Conservation (phyloP, 192 early-diverging fungal genomes). For the Chytriomyces sp. region DNA sequence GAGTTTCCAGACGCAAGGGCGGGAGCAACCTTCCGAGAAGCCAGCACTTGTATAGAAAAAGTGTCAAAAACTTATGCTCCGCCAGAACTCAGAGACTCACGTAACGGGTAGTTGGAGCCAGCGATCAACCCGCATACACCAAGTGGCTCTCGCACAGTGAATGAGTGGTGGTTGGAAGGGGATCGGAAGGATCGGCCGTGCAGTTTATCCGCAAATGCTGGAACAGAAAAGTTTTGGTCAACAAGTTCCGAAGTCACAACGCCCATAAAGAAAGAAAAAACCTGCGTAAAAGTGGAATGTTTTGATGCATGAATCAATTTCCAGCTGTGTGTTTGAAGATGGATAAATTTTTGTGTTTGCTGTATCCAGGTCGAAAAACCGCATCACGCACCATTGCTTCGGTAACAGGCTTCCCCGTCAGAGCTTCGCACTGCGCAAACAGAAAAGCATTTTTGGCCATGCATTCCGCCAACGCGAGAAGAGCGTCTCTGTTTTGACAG, state of each 20-base stretch:
- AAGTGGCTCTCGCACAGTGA: slow-evolving; percentile 55
- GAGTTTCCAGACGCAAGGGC: slow-evolving; percentile 74
- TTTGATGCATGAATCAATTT: slow-evolving; percentile 22
- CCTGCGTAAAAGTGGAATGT: slow-evolving; percentile 1
- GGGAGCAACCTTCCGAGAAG: slow-evolving; percentile 81
- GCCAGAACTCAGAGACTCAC: neutral
- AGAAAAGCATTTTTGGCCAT: slow-evolving; percentile 12
- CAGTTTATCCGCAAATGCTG: slow-evolving; percentile 11
- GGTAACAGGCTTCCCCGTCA: slow-evolving; percentile 32
- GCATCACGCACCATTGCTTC: slow-evolving; percentile 6
- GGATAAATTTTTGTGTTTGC: neutral
- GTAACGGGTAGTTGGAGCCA: slow-evolving; percentile 71
- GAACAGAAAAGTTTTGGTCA: neutral
- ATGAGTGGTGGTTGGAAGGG: slow-evolving; percentile 30
- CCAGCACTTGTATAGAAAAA: slow-evolving; percentile 40
- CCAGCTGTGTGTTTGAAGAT: neutral
- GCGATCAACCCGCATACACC: slow-evolving; percentile 61
- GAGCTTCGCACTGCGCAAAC: slow-evolving; percentile 27
- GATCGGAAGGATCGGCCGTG: slow-evolving; percentile 1
- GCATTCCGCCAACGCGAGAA: slow-evolving; percentile 25
- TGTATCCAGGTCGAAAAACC: no score
- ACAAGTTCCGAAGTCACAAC: neutral
- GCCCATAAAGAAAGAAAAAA: neutral
- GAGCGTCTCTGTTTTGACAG: slow-evolving; percentile 20
- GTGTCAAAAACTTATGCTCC: no score